Evolutionary conservation across 148 eudicot genomes (phyloP).

Genomic region (Vaccinium darrowii): DNA sequence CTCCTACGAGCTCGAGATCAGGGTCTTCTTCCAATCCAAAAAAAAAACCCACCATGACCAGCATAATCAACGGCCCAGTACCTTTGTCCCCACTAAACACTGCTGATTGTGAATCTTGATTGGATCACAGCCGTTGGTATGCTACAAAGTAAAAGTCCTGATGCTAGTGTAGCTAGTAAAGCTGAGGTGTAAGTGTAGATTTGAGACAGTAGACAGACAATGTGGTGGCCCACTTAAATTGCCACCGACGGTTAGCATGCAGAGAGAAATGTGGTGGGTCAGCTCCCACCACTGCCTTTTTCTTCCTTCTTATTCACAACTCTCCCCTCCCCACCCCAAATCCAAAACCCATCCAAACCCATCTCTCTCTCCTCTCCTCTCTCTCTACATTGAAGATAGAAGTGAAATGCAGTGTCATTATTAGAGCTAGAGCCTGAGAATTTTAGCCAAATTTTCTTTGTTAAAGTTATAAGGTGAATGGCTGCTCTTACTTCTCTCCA

Average conservation of each 20-base stretch:
- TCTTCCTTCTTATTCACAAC: constrained; percentile 86
- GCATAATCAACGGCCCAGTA: background rate
- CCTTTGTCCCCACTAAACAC: background rate
- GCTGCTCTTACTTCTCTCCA: constrained; percentile 46
- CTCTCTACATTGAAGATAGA: background rate
- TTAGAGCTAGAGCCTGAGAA: background rate
- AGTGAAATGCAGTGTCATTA: background rate
- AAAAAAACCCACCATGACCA: background rate
- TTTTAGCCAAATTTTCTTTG: background rate
- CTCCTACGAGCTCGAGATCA: background rate
- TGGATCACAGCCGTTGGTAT: background rate
- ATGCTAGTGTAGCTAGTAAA: background rate
- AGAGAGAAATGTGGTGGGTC: too few relatives aligned
- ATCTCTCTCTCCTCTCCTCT: constrained; percentile 12
- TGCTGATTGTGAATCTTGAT: background rate
- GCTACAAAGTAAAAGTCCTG: background rate
- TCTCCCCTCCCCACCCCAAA: constrained; percentile 24
- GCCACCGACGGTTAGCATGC: constrained; percentile 27
- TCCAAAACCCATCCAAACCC: constrained; percentile 8
- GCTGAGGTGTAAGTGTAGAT: background rate
- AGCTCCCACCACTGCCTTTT: constrained; percentile 41
- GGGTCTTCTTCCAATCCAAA: background rate
- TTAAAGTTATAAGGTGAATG: constrained; percentile 18
- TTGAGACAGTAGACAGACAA: background rate
- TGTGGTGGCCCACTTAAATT: constrained; percentile 14